Evolutionary conservation across 2,329 filamentous ascomycete genomes (phyloP), one percentile per base, ranked within the genome.

Genomic region (Aspergillus niger): DNA sequence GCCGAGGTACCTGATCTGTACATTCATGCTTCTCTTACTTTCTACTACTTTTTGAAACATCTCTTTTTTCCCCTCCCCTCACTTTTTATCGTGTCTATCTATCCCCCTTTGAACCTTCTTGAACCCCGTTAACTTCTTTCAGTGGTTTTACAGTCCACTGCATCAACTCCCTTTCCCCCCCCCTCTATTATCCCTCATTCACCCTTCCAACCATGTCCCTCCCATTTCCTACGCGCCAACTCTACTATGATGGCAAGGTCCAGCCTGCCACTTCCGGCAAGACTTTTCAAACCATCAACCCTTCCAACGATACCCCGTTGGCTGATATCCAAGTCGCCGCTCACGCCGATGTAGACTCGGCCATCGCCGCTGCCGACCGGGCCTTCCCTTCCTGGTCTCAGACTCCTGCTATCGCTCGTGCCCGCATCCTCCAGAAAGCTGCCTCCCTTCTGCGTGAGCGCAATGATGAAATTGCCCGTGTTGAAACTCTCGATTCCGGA

Each of bases 401-500:
- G 59, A 95, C 89, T 11, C 86, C 91, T 2, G 82, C 89, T n/a
- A 82, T 90, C 62, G 85, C 86, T 69, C 90, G 92, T 59, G 87
- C 91, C 1, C 87, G 90, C 59, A 89, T 96, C 67, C 86, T 96
- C 8, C 89, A 92, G 30, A 87, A 86, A 72, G 91, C 92, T 2
- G 91, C 90, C 17, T 79, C 85, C 50, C 77, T 96, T 13, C 82
- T 96, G 11, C 89, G 91, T 50, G 79, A 86, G 65, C 86, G 88
- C 65, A 96, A 96, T 75, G 90, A 96, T 70, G 86, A 88, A 59
- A 88, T 96, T 44, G 92, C 92, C 54, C 83, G 83, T 59, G 81
- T 91, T 58, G 92, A 96, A 79, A 96, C 91, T 2, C 82, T 89
- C 70, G 92, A 96, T 75, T 96, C 92, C 0, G 92, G 92, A 72